Base-by-base conservation (phyloP, 805 yeast species). In the Zygosaccharomyces lentus region DNA sequence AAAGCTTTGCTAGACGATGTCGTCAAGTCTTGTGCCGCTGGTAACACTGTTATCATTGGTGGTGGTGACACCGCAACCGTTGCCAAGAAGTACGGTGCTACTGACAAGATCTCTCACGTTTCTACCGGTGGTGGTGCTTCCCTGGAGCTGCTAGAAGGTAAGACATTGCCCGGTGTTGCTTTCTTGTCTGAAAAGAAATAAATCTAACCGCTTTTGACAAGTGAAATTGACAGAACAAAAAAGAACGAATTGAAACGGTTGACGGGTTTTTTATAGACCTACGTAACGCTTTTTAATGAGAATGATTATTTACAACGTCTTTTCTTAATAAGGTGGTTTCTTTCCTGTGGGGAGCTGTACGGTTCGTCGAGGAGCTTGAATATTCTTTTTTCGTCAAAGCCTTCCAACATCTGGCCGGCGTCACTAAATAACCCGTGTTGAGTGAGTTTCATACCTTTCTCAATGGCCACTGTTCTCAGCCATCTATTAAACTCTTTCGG, bases 111-210 rank as follows among this genome's bases (percentile, higher is more conserved):
- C 65, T 88, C 97, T 44, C 99, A 93, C 74, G 96, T 93, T 59
- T 91, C 98, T 59, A 93, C 99, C 55, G 99, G 99, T 76, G 99
- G 99, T 76, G 99, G 99, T 80, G 99, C 99, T 59, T 91, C 98
- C 54, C 81, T 93, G 70, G 99, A 93, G 77, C 84, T 93, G 69
- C 82, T 93, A 69, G 99, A 93, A 79, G 99, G 99, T 76, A 93
- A 93, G 82, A 93, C 78, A 62, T 81, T 93, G 65, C 99, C 99
- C 64, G 99, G 99, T 82, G 98, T 93, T 61, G 82, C 77, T 66
- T 95, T 90, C 74, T 82, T 90, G 63, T 82, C 96, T 57, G 82
- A 79, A 73, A 89, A 87, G 70, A 65, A 70, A 53, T 58, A 59
- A 58, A 29, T 16, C 32, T 29, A 13, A 29, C 32, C 32, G 32